phyloP scores from a whole-genome alignment of 2,329 filamentous ascomycete genomes.

The Trichoderma koningiopsis region DNA sequence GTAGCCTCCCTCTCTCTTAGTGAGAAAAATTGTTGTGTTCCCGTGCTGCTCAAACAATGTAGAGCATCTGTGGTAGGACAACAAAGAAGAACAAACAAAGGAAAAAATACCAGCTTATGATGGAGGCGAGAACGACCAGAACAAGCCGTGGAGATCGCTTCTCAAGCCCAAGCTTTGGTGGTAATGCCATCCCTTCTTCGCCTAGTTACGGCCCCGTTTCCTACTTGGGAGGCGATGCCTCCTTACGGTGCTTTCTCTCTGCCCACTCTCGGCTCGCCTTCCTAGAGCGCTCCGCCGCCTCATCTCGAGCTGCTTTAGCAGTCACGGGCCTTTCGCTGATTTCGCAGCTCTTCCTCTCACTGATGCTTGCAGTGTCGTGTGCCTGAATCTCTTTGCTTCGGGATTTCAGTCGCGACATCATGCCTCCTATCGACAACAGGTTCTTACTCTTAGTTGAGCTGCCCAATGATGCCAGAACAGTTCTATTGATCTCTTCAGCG shows the following conservation, averaged over 20 bases:
- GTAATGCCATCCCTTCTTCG: neutral
- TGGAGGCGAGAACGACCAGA: neutral
- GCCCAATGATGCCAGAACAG: conserved; percentile 50
- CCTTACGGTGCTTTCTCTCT: conserved; percentile 56
- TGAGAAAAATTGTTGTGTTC: neutral
- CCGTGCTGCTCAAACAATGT: neutral
- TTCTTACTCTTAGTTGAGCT: conserved; percentile 50
- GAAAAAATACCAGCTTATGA: neutral
- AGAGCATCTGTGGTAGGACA: neutral
- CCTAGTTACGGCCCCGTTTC: neutral
- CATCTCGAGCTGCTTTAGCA: conserved; percentile 57
- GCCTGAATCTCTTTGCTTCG: conserved; percentile 58
- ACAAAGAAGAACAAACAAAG: neutral
- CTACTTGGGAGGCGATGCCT: conserved; percentile 27
- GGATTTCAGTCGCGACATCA: conserved; percentile 51
- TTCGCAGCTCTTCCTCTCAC: conserved; percentile 54
- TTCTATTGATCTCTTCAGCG: conserved; percentile 40
- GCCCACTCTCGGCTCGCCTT: conserved; percentile 64
- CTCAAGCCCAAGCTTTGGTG: neutral
- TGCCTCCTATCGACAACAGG: conserved; percentile 53
- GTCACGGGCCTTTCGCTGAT: conserved; percentile 56
- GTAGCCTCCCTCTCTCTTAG: neutral
- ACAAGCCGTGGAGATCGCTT: neutral
- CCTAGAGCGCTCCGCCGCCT: conserved; percentile 63
- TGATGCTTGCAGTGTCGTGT: conserved; percentile 51